These are phyloP conservation scores for Sphaerulina vaccinii DNA, from an alignment of 2,329 filamentous ascomycete species.

Conservation along the genomic window DNA sequence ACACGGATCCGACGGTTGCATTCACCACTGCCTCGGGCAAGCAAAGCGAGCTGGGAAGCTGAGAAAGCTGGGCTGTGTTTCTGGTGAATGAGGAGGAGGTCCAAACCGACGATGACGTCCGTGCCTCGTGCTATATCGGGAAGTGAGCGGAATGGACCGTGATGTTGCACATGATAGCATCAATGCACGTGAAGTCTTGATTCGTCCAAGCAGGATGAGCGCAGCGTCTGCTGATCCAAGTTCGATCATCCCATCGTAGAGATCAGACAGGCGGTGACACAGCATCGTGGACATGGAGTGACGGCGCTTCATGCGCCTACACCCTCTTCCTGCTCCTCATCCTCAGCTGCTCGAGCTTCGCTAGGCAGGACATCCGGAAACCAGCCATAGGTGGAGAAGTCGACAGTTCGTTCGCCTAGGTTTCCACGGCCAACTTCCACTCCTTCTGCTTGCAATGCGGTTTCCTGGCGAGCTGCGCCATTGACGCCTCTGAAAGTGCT, in stretches of 20 bases:
- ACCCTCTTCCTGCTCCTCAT: conserved; percentile 6
- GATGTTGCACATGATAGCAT: conserved; percentile 8
- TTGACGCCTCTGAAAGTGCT: conserved; percentile 37
- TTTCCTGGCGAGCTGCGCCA: conserved; percentile 49
- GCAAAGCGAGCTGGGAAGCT: conserved; percentile 2
- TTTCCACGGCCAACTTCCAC: conserved; percentile 47
- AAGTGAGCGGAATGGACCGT: background rate
- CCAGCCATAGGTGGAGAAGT: conserved; percentile 50
- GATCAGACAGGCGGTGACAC: conserved; percentile 5
- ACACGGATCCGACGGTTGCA: conserved; percentile 11
- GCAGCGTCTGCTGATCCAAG: conserved; percentile 16
- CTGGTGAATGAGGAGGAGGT: background rate
- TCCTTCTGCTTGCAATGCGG: conserved; percentile 47
- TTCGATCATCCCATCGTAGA: background rate
- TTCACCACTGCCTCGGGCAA: conserved; percentile 11
- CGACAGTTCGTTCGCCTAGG: conserved; percentile 50
- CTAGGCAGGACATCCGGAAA: conserved; percentile 42
- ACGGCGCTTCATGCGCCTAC: conserved; percentile 7
- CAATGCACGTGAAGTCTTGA: conserved; percentile 18
- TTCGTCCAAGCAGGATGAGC: conserved; percentile 11
- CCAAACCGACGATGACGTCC: conserved; percentile 10
- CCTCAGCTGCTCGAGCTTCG: conserved; percentile 29
- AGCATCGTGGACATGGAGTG: background rate
- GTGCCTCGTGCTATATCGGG: conserved; percentile 13
- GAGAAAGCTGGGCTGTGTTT: conserved; percentile 15